Evolutionary conservation across 257 asterid species (phyloP).

Genomic region (Solanum arcanum): DNA sequence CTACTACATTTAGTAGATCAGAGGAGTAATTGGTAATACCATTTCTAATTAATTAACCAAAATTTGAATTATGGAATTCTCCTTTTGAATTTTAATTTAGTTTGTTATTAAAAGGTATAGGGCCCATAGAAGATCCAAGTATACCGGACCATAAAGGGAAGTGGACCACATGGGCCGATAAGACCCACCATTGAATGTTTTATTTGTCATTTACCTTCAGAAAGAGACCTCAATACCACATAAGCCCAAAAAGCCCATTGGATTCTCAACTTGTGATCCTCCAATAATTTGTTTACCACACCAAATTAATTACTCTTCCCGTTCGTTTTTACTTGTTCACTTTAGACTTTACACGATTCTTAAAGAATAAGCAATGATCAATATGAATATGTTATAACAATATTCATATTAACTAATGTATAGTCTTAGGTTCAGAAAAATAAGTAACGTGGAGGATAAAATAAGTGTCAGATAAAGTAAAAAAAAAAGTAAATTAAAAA

Average conservation of each 20-base stretch:
- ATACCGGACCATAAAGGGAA: background rate
- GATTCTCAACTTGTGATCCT: background rate
- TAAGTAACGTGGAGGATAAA: background rate
- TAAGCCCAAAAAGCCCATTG: background rate
- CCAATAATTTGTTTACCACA: background rate
- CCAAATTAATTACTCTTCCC: background rate
- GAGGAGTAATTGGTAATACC: background rate
- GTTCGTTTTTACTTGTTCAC: background rate
- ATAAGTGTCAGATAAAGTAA: too few relatives aligned
- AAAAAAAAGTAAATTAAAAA: background rate
- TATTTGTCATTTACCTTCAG: background rate
- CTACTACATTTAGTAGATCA: background rate
- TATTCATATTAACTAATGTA: too few relatives aligned
- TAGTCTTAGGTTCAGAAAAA: too few relatives aligned
- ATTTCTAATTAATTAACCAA: background rate
- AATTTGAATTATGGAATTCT: background rate
- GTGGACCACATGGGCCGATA: background rate
- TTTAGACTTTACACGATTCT: background rate
- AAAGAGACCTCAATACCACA: background rate
- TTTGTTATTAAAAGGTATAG: background rate
- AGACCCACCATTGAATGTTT: background rate
- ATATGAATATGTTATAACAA: background rate
- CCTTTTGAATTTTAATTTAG: background rate
- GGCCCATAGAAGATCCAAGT: background rate
- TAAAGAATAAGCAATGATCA: too few relatives aligned